Evolutionary conservation across 495 filamentous ascomycete genomes (phyloP).

Genomic region (Penicillium canariense): DNA sequence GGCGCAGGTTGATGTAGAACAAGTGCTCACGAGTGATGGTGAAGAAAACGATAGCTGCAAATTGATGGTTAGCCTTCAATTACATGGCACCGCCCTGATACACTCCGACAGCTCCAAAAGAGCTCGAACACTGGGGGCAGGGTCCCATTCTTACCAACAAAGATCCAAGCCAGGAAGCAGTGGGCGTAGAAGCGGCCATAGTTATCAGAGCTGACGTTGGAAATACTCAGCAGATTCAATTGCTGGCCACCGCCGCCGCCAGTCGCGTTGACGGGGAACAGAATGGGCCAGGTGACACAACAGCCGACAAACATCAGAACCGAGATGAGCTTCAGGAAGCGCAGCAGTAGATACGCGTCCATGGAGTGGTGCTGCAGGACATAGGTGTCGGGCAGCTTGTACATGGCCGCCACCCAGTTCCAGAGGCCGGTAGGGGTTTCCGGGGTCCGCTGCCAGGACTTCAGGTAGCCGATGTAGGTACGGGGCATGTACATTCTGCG

Average conservation of each 20-base stretch:
- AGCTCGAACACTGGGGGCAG: not conserved
- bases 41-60: constrained; percentile 72
- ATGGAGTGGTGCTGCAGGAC: constrained; percentile 87
- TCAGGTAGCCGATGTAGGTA: constrained; percentile 77
- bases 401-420: constrained; percentile 75
- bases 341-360: constrained; percentile 83
- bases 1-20: constrained; percentile 92
- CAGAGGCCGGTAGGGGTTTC: constrained; percentile 64
- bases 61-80: too few species aligned
- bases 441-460: constrained; percentile 65
- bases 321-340: constrained; percentile 73
- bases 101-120: not conserved
- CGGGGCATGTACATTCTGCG: constrained; percentile 82
- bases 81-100: not conserved
- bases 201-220: constrained; percentile 57
- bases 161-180: constrained; percentile 68
- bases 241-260: constrained; percentile 58
- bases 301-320: constrained; percentile 76
- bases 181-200: constrained; percentile 76
- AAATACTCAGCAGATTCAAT: constrained; percentile 75
- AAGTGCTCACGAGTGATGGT: constrained; percentile 89
- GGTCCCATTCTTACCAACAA: constrained; percentile 53
- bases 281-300: constrained; percentile 76
- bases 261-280: constrained; percentile 85
- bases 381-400: constrained; percentile 76